Evolutionary conservation across 1,284 basidiomycete species (phyloP), one percentile per base, ranked within the genome.

Genomic region (Phellinidium pouzarii): DNA sequence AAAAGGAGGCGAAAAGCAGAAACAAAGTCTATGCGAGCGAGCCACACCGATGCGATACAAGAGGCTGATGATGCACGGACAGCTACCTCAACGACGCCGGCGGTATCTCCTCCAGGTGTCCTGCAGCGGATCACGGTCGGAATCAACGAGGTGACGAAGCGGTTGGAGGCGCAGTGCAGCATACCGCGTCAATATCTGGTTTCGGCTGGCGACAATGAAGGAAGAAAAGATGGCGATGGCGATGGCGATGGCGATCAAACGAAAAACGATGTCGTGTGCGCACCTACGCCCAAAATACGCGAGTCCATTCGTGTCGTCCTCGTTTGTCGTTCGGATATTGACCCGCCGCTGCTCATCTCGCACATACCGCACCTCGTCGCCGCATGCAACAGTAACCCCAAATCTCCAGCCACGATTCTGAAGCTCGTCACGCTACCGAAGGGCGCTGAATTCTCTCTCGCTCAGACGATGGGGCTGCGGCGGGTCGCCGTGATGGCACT

Each of bases 101-200:
- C 60, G 8, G n/a, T 37, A 14, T 23, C 61, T 40, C 58, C 62
- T 14, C 79, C 80, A 2, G 57, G 65, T 7, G 65, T 82, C 22
- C 65, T 82, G 11, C 58, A 72, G 9, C 77, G 85, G 62, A 59
- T 88, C 38, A 69, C 77, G 1, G 65, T 86, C 41, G 91, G 91
- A 9, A 84, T 94, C 59, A 94, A 93, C 62, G 75, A 82, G 62
- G 86, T 91, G 6, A 89, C 90, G 20, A 87, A 82, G 65, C 70
- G 71, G 17, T 71, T 94, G 9, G 91, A 94, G 66, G 59, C 55
- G 3, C 78, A 86, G 58, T 72, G 79, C 19, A 61, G 62, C n/a
- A 61, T 65, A 20, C 59, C 68, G 26, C 70, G 75, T 46, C 60
- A 60, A 48, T 23, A n/a, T 7, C 37, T 40, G 12, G 37, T 17